Evolutionary conservation across 768 basidiomycete species (phyloP).

Genomic region (Postia placenta): DNA sequence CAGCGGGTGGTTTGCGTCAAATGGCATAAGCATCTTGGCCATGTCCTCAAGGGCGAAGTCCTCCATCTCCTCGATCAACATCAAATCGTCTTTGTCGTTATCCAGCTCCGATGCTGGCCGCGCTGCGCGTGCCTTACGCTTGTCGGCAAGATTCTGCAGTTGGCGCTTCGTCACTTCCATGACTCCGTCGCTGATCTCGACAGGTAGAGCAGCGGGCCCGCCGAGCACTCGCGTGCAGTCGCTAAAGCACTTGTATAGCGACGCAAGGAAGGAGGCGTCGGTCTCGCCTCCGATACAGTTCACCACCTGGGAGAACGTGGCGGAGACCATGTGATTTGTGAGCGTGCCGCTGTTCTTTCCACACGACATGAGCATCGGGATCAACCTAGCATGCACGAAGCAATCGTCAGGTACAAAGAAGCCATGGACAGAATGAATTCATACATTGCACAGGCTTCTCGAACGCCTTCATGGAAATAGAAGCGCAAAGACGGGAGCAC

Average conservation of each 20-base stretch:
- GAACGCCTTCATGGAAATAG: constrained; percentile 80
- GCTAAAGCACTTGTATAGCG: constrained; percentile 64
- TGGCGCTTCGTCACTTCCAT: constrained; percentile 70
- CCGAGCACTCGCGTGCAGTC: constrained; percentile 58
- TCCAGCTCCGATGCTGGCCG: constrained; percentile 27
- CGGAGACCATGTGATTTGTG: constrained; percentile 61
- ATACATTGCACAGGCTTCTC: constrained; percentile 73
- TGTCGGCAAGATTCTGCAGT: constrained; percentile 61
- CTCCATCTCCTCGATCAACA: constrained; percentile 75
- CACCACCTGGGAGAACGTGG: constrained; percentile 61
- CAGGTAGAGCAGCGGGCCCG: constrained; percentile 44
- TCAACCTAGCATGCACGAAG: constrained; percentile 38
- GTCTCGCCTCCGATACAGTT: constrained; percentile 59
- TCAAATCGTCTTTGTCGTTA: constrained; percentile 64
- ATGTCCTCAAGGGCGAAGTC: constrained; percentile 80
- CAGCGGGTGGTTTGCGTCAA: constrained; percentile 59
- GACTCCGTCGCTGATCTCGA: constrained; percentile 46
- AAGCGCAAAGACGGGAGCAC: constrained; percentile 66
- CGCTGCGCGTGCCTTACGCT: constrained; percentile 49
- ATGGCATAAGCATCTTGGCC: constrained; percentile 48
- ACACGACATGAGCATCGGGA: constrained; percentile 64
- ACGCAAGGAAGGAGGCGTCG: constrained; percentile 73
- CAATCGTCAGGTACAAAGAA: neutral
- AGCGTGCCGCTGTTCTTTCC: constrained; percentile 63
- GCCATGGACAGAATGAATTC: neutral